Evolutionary conservation across 2,329 filamentous ascomycete species (phyloP).

Genomic region (Hypoxylon sp.): DNA sequence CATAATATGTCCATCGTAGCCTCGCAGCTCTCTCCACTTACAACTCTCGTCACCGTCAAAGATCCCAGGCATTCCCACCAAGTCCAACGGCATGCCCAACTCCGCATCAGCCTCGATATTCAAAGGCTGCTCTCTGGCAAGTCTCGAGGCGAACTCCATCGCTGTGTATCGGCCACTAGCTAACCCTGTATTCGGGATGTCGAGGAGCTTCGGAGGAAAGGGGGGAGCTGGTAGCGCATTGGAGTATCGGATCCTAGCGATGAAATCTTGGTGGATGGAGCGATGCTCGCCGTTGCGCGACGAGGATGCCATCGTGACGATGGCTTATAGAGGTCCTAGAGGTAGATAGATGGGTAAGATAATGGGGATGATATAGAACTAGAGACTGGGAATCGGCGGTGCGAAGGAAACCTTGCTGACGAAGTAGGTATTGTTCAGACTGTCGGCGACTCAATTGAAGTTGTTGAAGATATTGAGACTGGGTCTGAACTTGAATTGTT

Average conservation of each 20-base stretch:
- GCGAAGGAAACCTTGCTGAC: background rate
- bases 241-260: constrained; percentile 93
- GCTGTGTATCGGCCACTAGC: constrained; percentile 89
- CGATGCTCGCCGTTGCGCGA: constrained; percentile 65
- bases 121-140: constrained; percentile 90
- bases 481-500: background rate
- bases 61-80: constrained; percentile 93
- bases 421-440: background rate
- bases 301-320: constrained; percentile 58
- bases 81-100: constrained; percentile 95
- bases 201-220: constrained; percentile 94
- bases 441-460: constrained; percentile 9
- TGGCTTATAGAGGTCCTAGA: background rate
- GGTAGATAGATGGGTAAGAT: background rate
- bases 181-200: constrained; percentile 94
- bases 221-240: constrained; percentile 96
- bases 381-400: constrained; percentile 14
- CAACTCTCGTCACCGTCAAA: constrained; percentile 96
- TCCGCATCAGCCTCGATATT: constrained; percentile 99
- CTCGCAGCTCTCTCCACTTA: constrained; percentile 62
- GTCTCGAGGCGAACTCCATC: constrained; percentile 87
- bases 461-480: constrained; percentile 7
- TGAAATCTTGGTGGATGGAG: constrained; percentile 92
- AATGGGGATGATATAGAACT: background rate
- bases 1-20: constrained; percentile 7